These are phyloP conservation scores for Acanthamoeba culbertsoni DNA, from an alignment of 208 protist genomes.

Conservation along the genomic window DNA sequence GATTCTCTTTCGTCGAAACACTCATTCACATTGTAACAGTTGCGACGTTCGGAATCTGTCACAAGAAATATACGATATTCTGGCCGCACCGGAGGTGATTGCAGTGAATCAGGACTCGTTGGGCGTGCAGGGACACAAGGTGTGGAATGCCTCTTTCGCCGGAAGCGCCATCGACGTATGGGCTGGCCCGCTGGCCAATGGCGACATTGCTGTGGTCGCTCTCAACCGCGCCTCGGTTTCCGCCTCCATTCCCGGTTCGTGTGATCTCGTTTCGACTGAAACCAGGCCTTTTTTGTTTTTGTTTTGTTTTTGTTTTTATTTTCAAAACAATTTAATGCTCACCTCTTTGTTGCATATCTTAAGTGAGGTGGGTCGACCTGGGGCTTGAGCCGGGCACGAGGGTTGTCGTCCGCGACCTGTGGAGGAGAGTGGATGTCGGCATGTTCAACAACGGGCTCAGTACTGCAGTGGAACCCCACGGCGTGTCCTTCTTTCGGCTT, in stretches of 20 bases:
- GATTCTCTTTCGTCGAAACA: constrained; percentile 74
- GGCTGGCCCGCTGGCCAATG: constrained; percentile 63
- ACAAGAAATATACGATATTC: constrained; percentile 24
- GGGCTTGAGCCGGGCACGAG: not conserved
- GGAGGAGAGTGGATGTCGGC: constrained; percentile 59
- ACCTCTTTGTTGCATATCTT: not conserved
- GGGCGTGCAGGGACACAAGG: constrained; percentile 53
- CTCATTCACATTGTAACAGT: constrained; percentile 68
- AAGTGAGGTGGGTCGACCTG: constrained; percentile 43
- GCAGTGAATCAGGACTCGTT: constrained; percentile 77
- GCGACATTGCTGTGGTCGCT: constrained; percentile 60
- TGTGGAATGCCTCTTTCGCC: not conserved
- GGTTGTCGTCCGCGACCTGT: constrained; percentile 61
- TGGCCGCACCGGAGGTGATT: constrained; percentile 72
- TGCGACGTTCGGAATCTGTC: constrained; percentile 66
- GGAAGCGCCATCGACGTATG: constrained; percentile 63
- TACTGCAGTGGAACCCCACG: not conserved
- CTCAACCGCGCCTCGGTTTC: constrained; percentile 61
- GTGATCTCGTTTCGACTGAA: no score
- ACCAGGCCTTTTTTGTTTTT: not conserved
- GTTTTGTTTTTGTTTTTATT: not conserved
- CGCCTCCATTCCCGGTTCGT: not conserved
- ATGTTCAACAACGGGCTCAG: not conserved
- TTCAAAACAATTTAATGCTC: not conserved
- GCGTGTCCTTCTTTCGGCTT: constrained; percentile 40